These are phyloP conservation scores for Pseudoscleropodium purum DNA, from an alignment of 225 moss, liverwort and hornwort species.

Conservation along the genomic window DNA sequence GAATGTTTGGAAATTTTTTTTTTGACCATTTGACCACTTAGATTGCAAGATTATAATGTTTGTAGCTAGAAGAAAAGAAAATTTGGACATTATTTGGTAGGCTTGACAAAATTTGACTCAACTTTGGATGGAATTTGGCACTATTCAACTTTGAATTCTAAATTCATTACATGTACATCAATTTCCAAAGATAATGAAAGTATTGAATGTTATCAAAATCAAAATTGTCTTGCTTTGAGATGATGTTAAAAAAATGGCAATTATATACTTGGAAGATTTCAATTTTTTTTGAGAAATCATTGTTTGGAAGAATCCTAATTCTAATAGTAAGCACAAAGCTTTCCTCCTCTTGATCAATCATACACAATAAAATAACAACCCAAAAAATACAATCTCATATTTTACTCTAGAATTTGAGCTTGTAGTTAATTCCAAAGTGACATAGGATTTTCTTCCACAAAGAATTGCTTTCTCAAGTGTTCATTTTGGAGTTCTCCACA, in stretches of 20 bases:
- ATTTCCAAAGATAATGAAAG: background rate
- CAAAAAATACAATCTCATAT: background rate
- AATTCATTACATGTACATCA: background rate
- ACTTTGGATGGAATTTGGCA: background rate
- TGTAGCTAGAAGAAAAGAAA: background rate
- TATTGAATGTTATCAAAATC: background rate
- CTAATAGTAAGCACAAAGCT: background rate
- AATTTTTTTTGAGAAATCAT: background rate
- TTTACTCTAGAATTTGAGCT: background rate
- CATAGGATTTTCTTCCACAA: no score
- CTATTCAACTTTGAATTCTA: background rate
- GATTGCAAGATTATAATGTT: background rate
- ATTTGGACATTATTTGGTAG: rapidly evolving
- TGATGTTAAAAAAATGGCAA: background rate
- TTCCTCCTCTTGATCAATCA: background rate
- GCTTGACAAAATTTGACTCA: background rate
- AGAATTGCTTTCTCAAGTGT: no score
- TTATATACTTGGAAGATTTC: background rate
- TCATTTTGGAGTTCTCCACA: no score
- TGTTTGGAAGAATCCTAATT: no score
- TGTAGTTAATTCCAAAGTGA: no score
- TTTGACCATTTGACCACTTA: background rate
- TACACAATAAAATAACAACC: background rate
- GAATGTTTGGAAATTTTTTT: background rate
- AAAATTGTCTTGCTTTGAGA: background rate